Evolutionary conservation across 441 rosid genomes (phyloP), one percentile per base, ranked within the genome.

Genomic region (Metrosideros polymorpha): DNA sequence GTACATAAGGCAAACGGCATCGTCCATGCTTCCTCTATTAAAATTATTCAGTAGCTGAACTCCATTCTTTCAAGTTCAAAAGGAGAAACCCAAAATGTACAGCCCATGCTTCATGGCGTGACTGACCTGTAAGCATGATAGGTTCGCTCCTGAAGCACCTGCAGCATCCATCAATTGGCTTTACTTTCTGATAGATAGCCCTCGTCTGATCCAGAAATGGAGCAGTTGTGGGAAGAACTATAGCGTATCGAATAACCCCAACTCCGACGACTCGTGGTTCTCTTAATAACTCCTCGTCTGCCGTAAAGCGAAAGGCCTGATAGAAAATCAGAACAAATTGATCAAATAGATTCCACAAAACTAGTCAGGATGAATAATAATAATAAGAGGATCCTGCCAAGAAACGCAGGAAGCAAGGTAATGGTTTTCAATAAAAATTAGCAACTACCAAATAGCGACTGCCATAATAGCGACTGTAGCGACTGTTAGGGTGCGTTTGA

Each of bases 1-100:
- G 99, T 96, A 85, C 99, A 96, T 83, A 96, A 98, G 82, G 98
- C 99, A 92, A 96, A 98, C 12, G 99, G 99, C 98, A 96, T 98
- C 63, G 87, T 96, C 99, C 99, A 98, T 84, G 98, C 98, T 94
- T 98, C 99, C 99, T 97, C 66, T 29, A 84, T 75, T 19, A 83
- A 29, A 6, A 86, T 66, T 51, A 85, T 12, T 50, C 53, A 86
- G 18, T 53, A 86, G 24, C 47, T 47, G 55, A 32, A 86, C 50
- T 32, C 14, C 27, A 83, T 42, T 61, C 17, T 66, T 86, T 82
- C 86, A 59, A 22, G 82, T 71, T 27, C 54, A 35, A 84, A 32
- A 19, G 49, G 55, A 84, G 52, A 35, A 25, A 43, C 8, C 47
- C 82, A 52, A 45, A 32, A 10, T 14, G 50, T 53, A 82, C 79